phyloP scores from a whole-genome alignment of 345 rosid species.

The Tarenaya hassleriana region DNA sequence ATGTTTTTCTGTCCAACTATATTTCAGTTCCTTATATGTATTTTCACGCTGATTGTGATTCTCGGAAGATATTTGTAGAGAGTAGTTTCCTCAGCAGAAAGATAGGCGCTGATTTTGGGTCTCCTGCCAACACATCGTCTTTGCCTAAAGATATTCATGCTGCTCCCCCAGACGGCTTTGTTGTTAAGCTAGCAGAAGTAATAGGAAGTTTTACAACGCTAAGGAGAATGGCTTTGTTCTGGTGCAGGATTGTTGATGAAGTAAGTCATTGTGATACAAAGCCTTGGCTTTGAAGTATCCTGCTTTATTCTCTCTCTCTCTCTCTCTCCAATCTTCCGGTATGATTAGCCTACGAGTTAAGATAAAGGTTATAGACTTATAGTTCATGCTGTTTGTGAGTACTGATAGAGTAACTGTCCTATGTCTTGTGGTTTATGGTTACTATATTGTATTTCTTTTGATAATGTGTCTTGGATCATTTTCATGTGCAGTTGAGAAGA shows the following conservation, averaged over 20 bases:
- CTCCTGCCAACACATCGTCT: constrained; percentile 30
- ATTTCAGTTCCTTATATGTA: constrained; percentile 37
- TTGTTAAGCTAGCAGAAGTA: constrained; percentile 86
- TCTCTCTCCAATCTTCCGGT: constrained; percentile 5
- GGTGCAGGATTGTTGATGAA: constrained; percentile 76
- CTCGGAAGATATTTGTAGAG: constrained; percentile 72
- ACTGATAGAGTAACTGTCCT: constrained; percentile 10
- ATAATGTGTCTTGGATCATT: constrained; percentile 15
- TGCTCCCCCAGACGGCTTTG: constrained; percentile 68
- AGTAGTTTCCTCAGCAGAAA: constrained; percentile 71
- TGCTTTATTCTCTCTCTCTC: not conserved
- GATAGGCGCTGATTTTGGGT: constrained; percentile 41
- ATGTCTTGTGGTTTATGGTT: not conserved
- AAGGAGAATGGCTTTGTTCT: constrained; percentile 71
- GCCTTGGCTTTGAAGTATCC: constrained; percentile 4
- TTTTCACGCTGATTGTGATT: constrained; percentile 59
- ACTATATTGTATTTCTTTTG: constrained; percentile 17
- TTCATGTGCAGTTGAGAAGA: constrained; percentile 62
- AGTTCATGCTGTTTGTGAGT: constrained; percentile 1
- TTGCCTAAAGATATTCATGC: constrained; percentile 77
- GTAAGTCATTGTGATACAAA: constrained; percentile 41
- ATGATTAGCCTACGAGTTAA: constrained; percentile 2
- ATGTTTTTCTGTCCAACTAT: constrained; percentile 13
- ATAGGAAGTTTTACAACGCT: constrained; percentile 80
- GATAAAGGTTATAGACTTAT: constrained; percentile 18